phyloP scores from a whole-genome alignment of 2,329 filamentous ascomycete genomes.

The Fusarium anthophilum region DNA sequence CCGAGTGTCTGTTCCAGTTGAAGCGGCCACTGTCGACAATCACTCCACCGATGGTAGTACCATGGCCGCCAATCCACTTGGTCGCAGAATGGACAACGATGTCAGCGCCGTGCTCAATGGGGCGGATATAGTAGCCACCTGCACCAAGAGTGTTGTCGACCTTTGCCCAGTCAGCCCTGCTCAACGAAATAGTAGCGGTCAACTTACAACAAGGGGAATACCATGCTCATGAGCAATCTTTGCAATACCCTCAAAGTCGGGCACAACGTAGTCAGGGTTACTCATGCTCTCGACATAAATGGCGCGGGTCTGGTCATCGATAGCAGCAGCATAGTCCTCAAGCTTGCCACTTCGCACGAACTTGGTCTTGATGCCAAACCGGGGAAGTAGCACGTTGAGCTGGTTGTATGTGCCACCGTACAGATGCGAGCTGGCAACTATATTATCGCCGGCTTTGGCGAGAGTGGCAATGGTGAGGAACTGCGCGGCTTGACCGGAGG shows the following conservation, averaged over 20 bases:
- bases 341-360: conserved; percentile 85
- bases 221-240: conserved; percentile 79
- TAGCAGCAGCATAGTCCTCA: conserved; percentile 80
- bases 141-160: conserved; percentile 97
- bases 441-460: conserved; percentile 89
- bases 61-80: conserved; percentile 97
- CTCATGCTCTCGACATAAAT: conserved; percentile 92
- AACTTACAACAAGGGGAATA: conserved; percentile 69
- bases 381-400: conserved; percentile 87
- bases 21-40: conserved; percentile 91
- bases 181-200: neutral
- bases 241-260: conserved; percentile 87
- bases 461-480: conserved; percentile 89
- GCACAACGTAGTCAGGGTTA: conserved; percentile 92
- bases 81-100: conserved; percentile 95
- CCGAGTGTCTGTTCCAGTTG: conserved; percentile 86
- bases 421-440: conserved; percentile 87
- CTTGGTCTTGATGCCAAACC: conserved; percentile 86
- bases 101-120: conserved; percentile 90
- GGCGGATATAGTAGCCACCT: conserved; percentile 86
- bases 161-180: conserved; percentile 46
- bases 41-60: conserved; percentile 88
- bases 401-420: conserved; percentile 98
- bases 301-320: conserved; percentile 93
- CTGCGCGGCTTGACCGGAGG: conserved; percentile 90